Base-by-base conservation (phyloP, 768 basidiomycete genomes). In the Tephrocybe rancida region DNA sequence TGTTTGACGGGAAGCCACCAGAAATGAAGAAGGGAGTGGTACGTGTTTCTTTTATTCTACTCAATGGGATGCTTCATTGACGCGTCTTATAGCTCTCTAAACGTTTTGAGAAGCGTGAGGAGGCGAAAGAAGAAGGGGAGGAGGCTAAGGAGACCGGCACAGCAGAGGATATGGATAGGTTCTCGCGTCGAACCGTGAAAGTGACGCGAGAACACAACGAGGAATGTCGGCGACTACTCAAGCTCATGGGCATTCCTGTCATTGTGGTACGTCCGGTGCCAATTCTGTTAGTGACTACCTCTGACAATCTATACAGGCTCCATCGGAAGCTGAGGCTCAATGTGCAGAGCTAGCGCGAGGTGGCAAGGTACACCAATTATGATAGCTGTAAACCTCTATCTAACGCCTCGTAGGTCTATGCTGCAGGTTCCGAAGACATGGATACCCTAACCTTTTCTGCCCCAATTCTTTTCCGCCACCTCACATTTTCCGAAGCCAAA, bases 371-470 rank as follows among this genome's bases (percentile, higher is more conserved):
- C 5, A 52, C 42, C 19, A 34, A 42, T 34, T 7, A 11, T 48
- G 21, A 22, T 21, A 10, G n/a, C 42, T 10, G 29, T 13, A 48
- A 38, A 43, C 45, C 14, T 44, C 29, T 34, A 5, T 32, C 43
- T 35, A 38, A 26, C 42, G 6, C 9, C 41, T 25, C 24, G 44
- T 60, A 94, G 92, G 93, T 98, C 24, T 98, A 92, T 67, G 97
- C 92, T 1, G 95, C 97, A 7, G 97, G 97, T 13, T 97, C 95
- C 0, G 97, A 98, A 72, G 97, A 99, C 70, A 99, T 99, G 97
- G 97, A 99, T 64, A 99, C 97, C 7, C 84, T 99, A 19, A 99
- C 97, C 0, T 99, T 99, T 77, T 82, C 84, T 60, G 76, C 96
- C 0, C 96, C 97, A 1, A 87, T 96, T 39, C 80, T 99, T 8